Evolutionary conservation across 768 basidiomycete genomes (phyloP), one percentile per base, ranked within the genome.

Genomic region (Paxillus involutus): DNA sequence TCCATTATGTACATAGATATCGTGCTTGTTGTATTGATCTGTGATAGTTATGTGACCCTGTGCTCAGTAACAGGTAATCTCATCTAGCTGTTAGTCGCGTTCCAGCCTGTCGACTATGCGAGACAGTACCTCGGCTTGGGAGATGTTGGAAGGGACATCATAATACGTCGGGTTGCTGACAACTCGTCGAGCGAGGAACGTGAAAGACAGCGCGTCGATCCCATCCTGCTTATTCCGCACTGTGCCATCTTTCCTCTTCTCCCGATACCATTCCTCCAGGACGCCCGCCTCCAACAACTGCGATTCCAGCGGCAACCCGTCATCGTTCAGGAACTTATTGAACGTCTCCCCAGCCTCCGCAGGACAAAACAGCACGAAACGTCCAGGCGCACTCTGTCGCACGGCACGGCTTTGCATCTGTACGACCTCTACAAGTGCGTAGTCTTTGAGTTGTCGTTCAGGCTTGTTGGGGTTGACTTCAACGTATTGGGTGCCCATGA

Each of bases 371-470:
- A 98, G 72, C 63, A 88, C 78, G 73, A 96, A 94, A 52, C 79
- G 78, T 0, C 91, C 89, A 0, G 74, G 59, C 10, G 75, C 77
- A 1, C 77, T 72, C 58, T 85, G 83, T 51, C 80, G 80, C 12
- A 93, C 80, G 4, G 94, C 94, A 32, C 84, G 82, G 51, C 91
- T 84, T 70, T 98, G 95, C 95, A 99, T 98, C 53, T 84, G 85
- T 47, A 90, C 84, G 35, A 99, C 71, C 61, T 98, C 94, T 17
- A 82, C 77, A 36, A 96, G 73, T 0, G 75, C 75, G 69, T 98
- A 98, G 66, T 94, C 93, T 42, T 79, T 79, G 47, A 96, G 66
- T 61, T 88, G 86, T 21, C 89, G 83, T 55, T 86, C 84, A 9
- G 75, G 65, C 13, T 73, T 77, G 50, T 74, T 76, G 36, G 67